Percentiles rank a stretch among this genome's conserved stretches.
Evolutionary conservation across 176 grass and related monocot genomes (phyloP).

Genomic region (Poa annua): DNA sequence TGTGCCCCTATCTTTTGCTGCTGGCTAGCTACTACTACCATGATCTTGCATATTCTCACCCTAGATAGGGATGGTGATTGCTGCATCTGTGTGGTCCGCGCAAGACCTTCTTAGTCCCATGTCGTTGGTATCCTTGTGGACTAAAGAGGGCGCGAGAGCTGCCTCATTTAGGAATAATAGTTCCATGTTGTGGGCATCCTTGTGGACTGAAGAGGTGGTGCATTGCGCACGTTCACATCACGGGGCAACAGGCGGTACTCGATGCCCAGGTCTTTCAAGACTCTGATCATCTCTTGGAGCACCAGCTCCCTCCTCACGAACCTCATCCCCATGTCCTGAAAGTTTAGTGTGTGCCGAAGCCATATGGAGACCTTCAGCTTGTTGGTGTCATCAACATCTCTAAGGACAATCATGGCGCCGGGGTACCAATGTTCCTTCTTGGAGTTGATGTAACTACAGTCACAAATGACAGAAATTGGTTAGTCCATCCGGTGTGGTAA

Average conservation of each 20-base stretch:
- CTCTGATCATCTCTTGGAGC: constrained; percentile 14
- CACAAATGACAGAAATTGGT: not conserved
- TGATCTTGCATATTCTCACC: no score
- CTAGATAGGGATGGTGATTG: no score
- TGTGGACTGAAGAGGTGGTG: not conserved
- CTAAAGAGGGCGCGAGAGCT: not conserved
- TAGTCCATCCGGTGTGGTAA: not conserved
- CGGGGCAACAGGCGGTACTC: not conserved
- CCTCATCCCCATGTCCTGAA: constrained; percentile 11
- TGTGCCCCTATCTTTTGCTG: no score
- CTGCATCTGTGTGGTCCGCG: not conserved
- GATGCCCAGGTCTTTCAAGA: not conserved
- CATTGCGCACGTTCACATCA: not conserved
- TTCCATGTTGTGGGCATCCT: constrained; percentile 17
- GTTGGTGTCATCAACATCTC: not conserved
- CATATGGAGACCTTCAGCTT: constrained; percentile 9
- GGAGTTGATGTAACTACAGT: not conserved
- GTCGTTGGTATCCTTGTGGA: not conserved
- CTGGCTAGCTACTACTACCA: no score
- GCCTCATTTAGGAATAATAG: constrained; percentile 1
- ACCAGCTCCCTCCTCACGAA: constrained; percentile 2
- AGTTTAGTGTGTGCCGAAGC: not conserved
- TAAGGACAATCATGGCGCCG: not conserved
- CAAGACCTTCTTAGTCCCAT: not conserved
- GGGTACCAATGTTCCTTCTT: constrained; percentile 21